Evolutionary conservation across 2,329 filamentous ascomycete species (phyloP), one percentile per base, ranked within the genome.

Genomic region (Ceratocystis papillata): DNA sequence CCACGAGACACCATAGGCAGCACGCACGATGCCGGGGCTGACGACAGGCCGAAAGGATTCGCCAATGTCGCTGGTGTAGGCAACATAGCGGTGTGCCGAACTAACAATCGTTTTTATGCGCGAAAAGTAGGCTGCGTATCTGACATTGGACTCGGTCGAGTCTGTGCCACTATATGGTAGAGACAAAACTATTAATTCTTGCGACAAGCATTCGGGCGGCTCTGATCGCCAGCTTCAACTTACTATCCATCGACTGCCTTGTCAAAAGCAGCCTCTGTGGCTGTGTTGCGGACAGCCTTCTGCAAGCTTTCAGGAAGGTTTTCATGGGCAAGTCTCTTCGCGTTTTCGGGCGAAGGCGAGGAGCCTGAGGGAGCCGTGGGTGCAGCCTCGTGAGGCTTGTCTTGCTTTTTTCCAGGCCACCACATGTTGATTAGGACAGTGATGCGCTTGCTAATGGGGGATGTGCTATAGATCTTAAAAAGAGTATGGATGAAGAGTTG

Each of bases 21-120:
- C 80, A 67, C 87, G 84, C 10, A 99, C 88, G 2, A 95, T 77
- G 72, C 81, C 86, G 0, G 91, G 93, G 73, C 96, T 92, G 3
- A 93, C 92, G 48, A 99, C 83, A 0, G 94, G 94, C 1, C 94
- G 85, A 77, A 99, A 99, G 0, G 89, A 95, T 76, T 99, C 94
- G 74, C 94, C 94, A 69, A 99, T 93, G 72, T 97, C 93, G 22
- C 87, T 92, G 0, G 94, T 97, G 75, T 99, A 99, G 66, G 94
- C 94, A 62, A 99, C 91, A 73, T 99, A 99, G 72, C 94, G 87
- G 73, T 97, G 94, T 3, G 92, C 92, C 17, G 89, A 90, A 71
- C 92, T 79, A 72, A 99, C 85, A 70, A 97, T 89, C 6, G 92
- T 96, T 69, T 90, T 86, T 69, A 94, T 78, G 62, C 94, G 87